A percentile compares a stretch with the other conserved stretches of the same genome.
These are phyloP conservation scores for Penicillium sp. DNA, from an alignment of 2,329 filamentous ascomycete genomes.

Conservation along the genomic window DNA sequence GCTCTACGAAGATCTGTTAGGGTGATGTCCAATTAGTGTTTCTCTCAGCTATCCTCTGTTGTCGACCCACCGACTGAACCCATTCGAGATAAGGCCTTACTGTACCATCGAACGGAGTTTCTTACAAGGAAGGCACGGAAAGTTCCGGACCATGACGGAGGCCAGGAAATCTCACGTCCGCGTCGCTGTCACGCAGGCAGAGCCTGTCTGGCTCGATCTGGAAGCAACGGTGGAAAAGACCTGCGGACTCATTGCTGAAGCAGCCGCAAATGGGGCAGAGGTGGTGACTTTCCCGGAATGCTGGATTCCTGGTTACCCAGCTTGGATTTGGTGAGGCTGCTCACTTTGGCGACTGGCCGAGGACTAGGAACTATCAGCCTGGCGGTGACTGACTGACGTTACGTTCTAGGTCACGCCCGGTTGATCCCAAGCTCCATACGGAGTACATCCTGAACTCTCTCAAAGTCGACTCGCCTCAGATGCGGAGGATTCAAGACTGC, in stretches of 20 bases:
- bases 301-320: constrained; percentile 60
- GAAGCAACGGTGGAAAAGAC: constrained; percentile 59
- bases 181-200: constrained; percentile 48
- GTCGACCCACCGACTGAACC: too few species aligned
- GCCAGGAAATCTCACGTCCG: constrained; percentile 3
- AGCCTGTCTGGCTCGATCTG: constrained; percentile 64
- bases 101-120: too few species aligned
- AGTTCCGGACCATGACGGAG: background rate
- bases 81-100: too few species aligned
- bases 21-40: too few species aligned
- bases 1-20: too few species aligned
- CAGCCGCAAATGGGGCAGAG: constrained; percentile 55
- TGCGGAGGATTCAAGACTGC: constrained; percentile 8
- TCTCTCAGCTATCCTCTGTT: too few species aligned
- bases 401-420: background rate
- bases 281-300: constrained; percentile 59
- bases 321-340: constrained; percentile 44
- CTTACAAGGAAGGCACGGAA: background rate
- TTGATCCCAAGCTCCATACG: constrained; percentile 9
- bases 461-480: constrained; percentile 9
- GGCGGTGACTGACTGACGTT: background rate
- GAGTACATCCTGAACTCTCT: constrained; percentile 17
- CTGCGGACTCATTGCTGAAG: constrained; percentile 58
- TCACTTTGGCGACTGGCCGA: background rate
- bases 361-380: background rate